Conservation (phyloP, 108 stramenopile species). For the Conticribra weissflogii region DNA sequence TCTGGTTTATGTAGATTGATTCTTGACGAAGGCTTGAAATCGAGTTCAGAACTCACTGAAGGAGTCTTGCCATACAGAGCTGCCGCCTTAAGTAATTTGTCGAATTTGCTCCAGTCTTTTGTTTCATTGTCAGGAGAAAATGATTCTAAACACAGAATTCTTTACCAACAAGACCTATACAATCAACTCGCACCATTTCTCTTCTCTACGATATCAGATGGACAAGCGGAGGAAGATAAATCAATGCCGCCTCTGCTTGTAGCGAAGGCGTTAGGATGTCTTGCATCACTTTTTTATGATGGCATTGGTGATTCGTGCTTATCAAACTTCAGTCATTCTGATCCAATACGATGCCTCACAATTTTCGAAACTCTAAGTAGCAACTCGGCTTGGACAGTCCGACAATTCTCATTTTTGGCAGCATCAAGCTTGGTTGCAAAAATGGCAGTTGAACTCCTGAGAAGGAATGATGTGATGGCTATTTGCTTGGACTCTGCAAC, state of each 20-base stretch:
- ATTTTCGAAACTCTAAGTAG: conserved; percentile 26
- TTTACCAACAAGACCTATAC: conserved; percentile 31
- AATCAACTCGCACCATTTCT: conserved; percentile 33
- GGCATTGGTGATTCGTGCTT: conserved; percentile 42
- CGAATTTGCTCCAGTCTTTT: conserved; percentile 48
- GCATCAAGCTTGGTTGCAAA: conserved; percentile 55
- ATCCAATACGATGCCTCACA: conserved; percentile 22
- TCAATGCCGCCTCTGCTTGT: conserved; percentile 68
- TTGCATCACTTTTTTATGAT: conserved; percentile 61
- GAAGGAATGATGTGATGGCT: conserved; percentile 40
- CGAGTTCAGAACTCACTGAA: conserved; percentile 33
- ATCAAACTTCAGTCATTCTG: background rate
- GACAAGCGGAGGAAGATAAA: conserved; percentile 20
- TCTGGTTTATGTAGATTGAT: conserved; percentile 66
- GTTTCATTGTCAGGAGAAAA: conserved; percentile 14
- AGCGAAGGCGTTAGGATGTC: conserved; percentile 69
- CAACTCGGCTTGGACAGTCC: conserved; percentile 44
- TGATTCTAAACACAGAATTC: conserved; percentile 6
- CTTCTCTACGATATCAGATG: conserved; percentile 31
- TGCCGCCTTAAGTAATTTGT: conserved; percentile 54
- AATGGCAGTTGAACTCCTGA: conserved; percentile 40
- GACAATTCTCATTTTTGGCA: conserved; percentile 57
- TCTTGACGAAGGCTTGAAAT: conserved; percentile 57
- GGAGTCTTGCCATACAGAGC: conserved; percentile 68
- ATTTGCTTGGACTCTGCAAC: conserved; percentile 50